Evolutionary conservation across 331 rosid genomes (phyloP).

Genomic region (Malus hybrid): DNA sequence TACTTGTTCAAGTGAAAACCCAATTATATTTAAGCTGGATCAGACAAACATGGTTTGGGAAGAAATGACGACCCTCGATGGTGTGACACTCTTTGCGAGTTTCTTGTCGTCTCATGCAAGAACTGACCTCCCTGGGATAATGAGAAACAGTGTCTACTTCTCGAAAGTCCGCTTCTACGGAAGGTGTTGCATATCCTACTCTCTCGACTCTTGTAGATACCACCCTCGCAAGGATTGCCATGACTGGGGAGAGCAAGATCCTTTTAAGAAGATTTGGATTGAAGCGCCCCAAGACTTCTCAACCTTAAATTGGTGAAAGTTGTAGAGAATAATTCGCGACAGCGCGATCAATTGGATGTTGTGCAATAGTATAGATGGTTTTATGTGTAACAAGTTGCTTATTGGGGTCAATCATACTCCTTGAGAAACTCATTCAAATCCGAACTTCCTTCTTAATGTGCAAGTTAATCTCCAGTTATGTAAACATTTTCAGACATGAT

Average conservation of each 20-base stretch:
- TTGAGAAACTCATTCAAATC: not conserved
- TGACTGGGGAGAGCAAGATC: slow-evolving; percentile 89
- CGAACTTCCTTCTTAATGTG: not conserved
- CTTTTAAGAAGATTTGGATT: slow-evolving; percentile 70
- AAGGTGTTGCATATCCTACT: slow-evolving; percentile 71
- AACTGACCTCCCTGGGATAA: slow-evolving; percentile 53
- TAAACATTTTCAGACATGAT: not conserved
- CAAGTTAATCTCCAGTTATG: not conserved
- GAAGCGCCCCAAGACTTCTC: slow-evolving; percentile 66
- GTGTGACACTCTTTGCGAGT: slow-evolving; percentile 61
- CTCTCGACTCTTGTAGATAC: slow-evolving; percentile 52
- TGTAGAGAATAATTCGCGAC: slow-evolving; percentile 20
- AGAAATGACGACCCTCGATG: slow-evolving; percentile 62
- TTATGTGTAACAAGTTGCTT: not conserved
- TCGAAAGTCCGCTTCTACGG: slow-evolving; percentile 83
- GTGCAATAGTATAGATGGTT: not conserved
- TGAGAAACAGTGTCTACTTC: slow-evolving; percentile 69
- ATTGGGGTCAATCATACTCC: not conserved
- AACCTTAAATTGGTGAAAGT: slow-evolving; percentile 42
- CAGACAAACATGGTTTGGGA: slow-evolving; percentile 59
- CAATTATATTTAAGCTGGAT: slow-evolving; percentile 68
- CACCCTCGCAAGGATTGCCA: slow-evolving; percentile 78
- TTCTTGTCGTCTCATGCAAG: slow-evolving; percentile 72
- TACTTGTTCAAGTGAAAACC: slow-evolving; percentile 80
- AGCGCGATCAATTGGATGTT: not conserved